phyloP scores from a whole-genome alignment of 257 asterid species.

The Lycium barbarum region DNA sequence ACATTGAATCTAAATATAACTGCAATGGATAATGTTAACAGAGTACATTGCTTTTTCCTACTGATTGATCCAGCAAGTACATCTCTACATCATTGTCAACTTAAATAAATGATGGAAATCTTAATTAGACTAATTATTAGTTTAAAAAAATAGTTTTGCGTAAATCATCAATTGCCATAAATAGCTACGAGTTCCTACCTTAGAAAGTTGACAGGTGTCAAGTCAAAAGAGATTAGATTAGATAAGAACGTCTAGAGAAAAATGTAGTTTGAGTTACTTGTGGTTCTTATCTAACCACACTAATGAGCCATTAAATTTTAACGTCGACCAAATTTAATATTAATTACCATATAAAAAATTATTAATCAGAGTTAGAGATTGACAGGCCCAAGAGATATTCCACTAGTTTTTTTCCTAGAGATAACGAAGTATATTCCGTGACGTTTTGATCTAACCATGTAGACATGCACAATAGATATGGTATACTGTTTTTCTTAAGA shows the following conservation, averaged over 20 bases:
- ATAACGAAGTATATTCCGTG: not conserved
- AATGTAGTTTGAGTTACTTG: constrained; percentile 35
- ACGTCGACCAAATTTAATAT: not conserved
- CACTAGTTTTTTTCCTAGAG: not conserved
- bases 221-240: constrained; percentile 26
- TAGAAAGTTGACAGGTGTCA: constrained; percentile 46
- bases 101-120: constrained; percentile 1
- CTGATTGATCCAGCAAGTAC: not conserved
- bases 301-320: constrained; percentile 32
- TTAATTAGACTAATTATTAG: not conserved
- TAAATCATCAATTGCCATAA: constrained; percentile 1
- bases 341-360: not conserved
- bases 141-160: not conserved
- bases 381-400: not conserved
- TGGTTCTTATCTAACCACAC: constrained; percentile 63
- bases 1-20: not conserved
- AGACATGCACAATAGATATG: not conserved
- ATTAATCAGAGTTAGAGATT: not conserved
- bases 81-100: not conserved
- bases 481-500: not conserved
- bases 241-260: constrained; percentile 43
- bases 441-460: not conserved
- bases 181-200: constrained; percentile 46
- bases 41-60: no score
- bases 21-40: no score